Conservation (phyloP, 495 filamentous ascomycete species). For the Neurospora hispaniola region DNA sequence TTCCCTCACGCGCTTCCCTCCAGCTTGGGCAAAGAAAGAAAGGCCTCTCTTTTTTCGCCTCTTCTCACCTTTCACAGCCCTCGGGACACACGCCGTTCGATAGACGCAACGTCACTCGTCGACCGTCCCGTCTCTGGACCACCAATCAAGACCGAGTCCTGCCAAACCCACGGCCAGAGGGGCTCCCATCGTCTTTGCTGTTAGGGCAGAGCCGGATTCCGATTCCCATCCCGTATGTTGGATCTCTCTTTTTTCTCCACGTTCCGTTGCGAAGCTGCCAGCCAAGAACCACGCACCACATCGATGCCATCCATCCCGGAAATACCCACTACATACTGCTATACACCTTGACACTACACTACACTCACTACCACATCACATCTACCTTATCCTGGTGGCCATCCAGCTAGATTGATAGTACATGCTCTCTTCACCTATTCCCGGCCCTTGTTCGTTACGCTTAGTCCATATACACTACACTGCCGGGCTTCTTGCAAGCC, state of each 20-base stretch:
- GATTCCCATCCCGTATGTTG: neutral
- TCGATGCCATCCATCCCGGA: neutral
- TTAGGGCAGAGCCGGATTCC: neutral
- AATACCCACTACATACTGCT: neutral
- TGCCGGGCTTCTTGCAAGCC: neutral
- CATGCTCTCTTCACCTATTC: neutral
- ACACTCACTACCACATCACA: neutral
- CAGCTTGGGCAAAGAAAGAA: neutral
- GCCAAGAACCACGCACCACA: neutral
- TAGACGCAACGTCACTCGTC: neutral
- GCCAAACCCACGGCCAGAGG: neutral
- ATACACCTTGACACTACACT: neutral
- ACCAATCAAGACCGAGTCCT: neutral
- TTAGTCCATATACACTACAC: neutral
- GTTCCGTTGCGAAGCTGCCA: neutral
- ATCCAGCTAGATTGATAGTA: neutral
- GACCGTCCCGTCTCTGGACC: neutral
- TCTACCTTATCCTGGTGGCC: neutral
- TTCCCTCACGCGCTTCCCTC: neutral
- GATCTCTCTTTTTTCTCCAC: neutral
- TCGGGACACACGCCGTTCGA: neutral
- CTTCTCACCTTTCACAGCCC: conserved; percentile 2
- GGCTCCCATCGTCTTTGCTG: neutral
- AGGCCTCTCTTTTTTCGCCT: neutral
- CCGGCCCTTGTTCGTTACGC: neutral